These are phyloP conservation scores for Mercurialis annua DNA, from an alignment of 345 rosid genomes.

Conservation along the genomic window DNA sequence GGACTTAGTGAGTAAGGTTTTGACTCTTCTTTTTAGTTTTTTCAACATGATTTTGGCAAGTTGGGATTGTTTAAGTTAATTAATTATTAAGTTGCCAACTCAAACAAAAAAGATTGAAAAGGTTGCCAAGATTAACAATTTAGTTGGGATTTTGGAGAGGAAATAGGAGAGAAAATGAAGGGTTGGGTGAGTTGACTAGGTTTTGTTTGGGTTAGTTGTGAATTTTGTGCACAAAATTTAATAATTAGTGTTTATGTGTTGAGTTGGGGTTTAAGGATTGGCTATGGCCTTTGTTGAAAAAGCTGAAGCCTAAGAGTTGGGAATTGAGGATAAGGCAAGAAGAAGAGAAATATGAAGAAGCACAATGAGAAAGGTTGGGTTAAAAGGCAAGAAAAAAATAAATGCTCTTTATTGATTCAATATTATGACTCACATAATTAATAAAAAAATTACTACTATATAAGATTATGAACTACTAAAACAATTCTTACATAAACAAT, in stretches of 20 bases:
- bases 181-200: not conserved
- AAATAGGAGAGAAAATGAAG: conserved; percentile 6
- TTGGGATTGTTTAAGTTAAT: not conserved
- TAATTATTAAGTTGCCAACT: not conserved
- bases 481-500: too few species aligned
- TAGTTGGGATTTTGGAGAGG: conserved; percentile 12
- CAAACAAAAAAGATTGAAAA: not conserved
- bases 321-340: not conserved
- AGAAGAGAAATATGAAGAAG: too few species aligned
- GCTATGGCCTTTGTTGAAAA: not conserved
- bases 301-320: too few species aligned
- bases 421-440: too few species aligned
- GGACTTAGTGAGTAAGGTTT: conserved; percentile 8
- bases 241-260: not conserved
- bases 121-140: not conserved
- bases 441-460: too few species aligned
- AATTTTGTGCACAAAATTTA: not conserved
- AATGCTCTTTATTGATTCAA: too few species aligned
- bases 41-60: conserved; percentile 8
- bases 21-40: conserved; percentile 11
- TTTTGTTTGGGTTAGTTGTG: not conserved
- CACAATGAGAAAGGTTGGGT: not conserved
- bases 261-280: not conserved
- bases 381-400: too few species aligned
- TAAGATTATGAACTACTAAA: too few species aligned